Base-by-base conservation (phyloP, 2,329 filamentous ascomycete species). In the Phialophora tarda region DNA sequence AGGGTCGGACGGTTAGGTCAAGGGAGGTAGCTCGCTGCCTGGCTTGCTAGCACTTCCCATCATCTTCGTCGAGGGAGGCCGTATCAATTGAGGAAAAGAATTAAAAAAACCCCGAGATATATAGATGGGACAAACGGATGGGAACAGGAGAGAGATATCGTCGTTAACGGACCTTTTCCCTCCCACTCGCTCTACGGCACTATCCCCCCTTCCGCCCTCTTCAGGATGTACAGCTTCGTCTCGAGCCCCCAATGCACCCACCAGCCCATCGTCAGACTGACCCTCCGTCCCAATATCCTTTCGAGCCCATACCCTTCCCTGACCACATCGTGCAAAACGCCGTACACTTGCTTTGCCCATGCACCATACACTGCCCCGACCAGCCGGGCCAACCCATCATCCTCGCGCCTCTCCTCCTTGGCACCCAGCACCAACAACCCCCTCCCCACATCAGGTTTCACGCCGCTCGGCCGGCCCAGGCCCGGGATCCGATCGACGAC, bases 171-270 rank as follows among this genome's bases (percentile, higher is more conserved):
- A 23, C 14, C 23, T 8, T 17, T 21, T 17, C 2, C 24, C 23
- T 47, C 30, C 24, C n/a, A 14, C 14, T 24, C 5, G 26, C 56
- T 30, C 41, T 54, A 63, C 23, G 66, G 59, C n/a, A 47, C 21
- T 23, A 65, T 47, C 10, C 48, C 62, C 41, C 56, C 41, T 24
- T 66, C 50, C 32, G 71, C 47, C 47, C 78, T 78, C 67, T 76
- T 77, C 73, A 88, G 71, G 44, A 88, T 81, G 65, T 80, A 80
- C 51, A 88, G 78, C 73, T 81, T 84, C 41, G 84, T 83, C 73
- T 81, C 80, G 81, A 86, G 82, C 68, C 75, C 79, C 53, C 86
- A 73, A 63, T 84, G 82, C 28, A 82, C 79, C 86, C 86, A 88
- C 77, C 82, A 85, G 0, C 85, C 85, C 34, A 75, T 73, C 2